Evolutionary conservation across 2,329 filamentous ascomycete genomes (phyloP), one percentile per base, ranked within the genome.

Genomic region (Fusarium drepaniforme): DNA sequence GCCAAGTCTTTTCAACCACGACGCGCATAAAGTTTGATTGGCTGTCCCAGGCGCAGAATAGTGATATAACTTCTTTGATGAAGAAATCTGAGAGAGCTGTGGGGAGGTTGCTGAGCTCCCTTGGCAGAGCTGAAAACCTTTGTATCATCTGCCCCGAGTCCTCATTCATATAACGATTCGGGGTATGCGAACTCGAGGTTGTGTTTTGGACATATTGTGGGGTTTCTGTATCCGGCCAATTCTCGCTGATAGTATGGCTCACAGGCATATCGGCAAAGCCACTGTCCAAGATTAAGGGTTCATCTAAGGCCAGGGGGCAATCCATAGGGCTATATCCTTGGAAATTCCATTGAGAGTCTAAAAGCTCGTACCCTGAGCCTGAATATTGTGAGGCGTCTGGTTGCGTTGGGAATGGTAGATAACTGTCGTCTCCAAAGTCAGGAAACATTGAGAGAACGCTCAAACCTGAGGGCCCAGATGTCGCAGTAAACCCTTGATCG

Each of bases 11-110:
- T 44, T 75, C 76, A 11, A 75, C 63, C 4, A 78, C 72, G 28
- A 68, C 70, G 16, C 76, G 72, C 76, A 78, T 75, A 5, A 66
- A 42, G 51, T 78, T 78, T 7, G 70, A 68, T 5, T 70, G 65
- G 64, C 75, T 75, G 4, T 78, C 76, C 75, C 73, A 78, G 8
- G 60, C 38, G 44, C 73, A 77, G 16, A 77, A 78, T 0, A 78
- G 72, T 0, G 75, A 67, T 21, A 77, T 77, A 9, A 77, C 73
- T 12, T 77, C 75, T 3, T 66, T 65, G 40, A 78, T 76, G 60
- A 78, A 78, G 37, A 76, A 77, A 6, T 75, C 69, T 7, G 72
- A 57, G 23, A 78, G 23, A 28, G 73, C 64, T 0, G 71, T 75
- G 1, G 75, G 61, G 5, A 75, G 44, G 9, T 70, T 69, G 57